Conservation (phyloP, 2,329 filamentous ascomycete genomes). For the Alternaria brassicicola region DNA sequence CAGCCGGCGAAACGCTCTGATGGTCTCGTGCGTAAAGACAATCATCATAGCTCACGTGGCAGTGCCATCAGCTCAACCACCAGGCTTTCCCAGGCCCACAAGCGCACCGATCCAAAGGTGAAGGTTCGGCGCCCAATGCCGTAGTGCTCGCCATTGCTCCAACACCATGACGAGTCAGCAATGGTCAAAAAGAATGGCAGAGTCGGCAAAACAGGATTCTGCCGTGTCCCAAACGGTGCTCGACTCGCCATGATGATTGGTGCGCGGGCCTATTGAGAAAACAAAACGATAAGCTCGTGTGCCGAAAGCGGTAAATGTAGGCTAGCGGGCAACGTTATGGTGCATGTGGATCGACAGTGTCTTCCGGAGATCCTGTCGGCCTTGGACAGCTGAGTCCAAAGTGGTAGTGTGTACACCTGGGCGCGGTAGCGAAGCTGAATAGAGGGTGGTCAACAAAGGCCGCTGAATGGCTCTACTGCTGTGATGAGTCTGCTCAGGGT, state of each 20-base stretch:
- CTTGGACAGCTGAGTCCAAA: background rate
- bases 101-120: background rate
- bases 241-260: conserved; percentile 1
- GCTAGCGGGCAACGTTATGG: conserved; percentile 8
- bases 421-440: background rate
- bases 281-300: conserved; percentile 4
- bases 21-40: background rate
- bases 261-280: background rate
- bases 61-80: background rate
- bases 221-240: background rate
- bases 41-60: background rate
- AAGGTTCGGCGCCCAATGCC: background rate
- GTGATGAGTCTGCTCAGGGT: background rate
- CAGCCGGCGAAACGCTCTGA: background rate
- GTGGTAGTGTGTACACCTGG: conserved; percentile 1
- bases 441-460: background rate
- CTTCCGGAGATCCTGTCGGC: conserved; percentile 2
- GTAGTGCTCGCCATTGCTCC: background rate
- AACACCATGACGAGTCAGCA: conserved; percentile 10
- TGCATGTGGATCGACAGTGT: background rate
- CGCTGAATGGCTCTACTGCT: background rate
- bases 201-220: conserved; percentile 7
- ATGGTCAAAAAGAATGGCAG: conserved; percentile 8
- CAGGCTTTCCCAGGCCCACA: background rate
- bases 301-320: conserved; percentile 9